These are phyloP conservation scores for Paraphoma chrysanthemicola DNA, from an alignment of 2,329 filamentous ascomycete species.

Conservation along the genomic window DNA sequence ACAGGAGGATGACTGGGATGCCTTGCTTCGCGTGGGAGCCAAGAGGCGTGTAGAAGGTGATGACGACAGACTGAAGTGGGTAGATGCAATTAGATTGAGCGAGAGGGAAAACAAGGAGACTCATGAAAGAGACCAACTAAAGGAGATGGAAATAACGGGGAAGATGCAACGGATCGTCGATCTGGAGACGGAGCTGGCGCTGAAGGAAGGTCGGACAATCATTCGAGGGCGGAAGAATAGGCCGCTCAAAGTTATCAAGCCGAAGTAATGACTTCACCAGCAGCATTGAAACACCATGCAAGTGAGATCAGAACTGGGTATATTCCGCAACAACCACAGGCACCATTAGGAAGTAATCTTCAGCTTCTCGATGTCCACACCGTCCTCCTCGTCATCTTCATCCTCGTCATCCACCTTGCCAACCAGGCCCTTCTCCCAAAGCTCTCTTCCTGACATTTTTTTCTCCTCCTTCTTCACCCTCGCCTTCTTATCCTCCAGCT, in stretches of 20 bases:
- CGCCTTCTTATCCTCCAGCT: slow-evolving; percentile 67
- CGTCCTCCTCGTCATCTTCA: slow-evolving; percentile 65
- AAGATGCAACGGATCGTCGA: slow-evolving; percentile 58
- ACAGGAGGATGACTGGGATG: slow-evolving; percentile 60
- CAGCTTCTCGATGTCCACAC: slow-evolving; percentile 52
- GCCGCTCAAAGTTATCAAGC: slow-evolving; percentile 30
- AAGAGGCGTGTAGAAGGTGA: not conserved
- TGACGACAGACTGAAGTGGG: slow-evolving; percentile 38
- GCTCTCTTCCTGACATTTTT: slow-evolving; percentile 70
- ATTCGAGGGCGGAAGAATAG: slow-evolving; percentile 33
- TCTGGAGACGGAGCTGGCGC: slow-evolving; percentile 54
- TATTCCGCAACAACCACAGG: slow-evolving; percentile 10
- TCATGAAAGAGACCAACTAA: slow-evolving; percentile 29
- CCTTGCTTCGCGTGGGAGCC: slow-evolving; percentile 32
- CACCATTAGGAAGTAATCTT: slow-evolving; percentile 46
- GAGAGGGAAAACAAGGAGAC: slow-evolving; percentile 16
- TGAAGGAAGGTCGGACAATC: slow-evolving; percentile 46
- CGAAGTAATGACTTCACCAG: slow-evolving; percentile 3
- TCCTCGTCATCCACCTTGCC: slow-evolving; percentile 74
- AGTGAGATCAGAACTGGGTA: slow-evolving; percentile 21
- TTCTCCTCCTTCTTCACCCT: slow-evolving; percentile 71
- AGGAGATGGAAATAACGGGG: slow-evolving; percentile 41
- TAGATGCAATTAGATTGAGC: slow-evolving; percentile 29
- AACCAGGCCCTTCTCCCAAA: slow-evolving; percentile 58
- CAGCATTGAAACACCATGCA: not conserved